phyloP scores from a whole-genome alignment of 2,329 filamentous ascomycete genomes.

The Geosmithia morbida region DNA sequence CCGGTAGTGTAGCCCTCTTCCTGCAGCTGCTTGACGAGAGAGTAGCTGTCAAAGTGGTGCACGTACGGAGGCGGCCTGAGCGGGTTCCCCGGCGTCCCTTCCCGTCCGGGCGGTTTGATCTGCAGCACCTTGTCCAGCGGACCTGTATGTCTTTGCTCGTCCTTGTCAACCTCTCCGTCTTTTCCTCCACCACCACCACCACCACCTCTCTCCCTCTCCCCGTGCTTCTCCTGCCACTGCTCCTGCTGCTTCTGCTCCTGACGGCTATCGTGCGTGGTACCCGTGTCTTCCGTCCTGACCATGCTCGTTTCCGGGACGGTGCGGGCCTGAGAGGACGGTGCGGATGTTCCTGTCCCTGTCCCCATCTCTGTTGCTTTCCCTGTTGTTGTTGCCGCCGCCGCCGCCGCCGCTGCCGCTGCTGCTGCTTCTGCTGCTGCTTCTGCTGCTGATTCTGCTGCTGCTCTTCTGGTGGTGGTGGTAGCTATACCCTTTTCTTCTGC shows the following conservation, averaged over 20 bases:
- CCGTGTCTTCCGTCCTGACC: conserved; percentile 1
- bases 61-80: conserved; percentile 69
- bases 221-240: not conserved
- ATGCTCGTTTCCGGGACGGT: not conserved
- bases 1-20: conserved; percentile 56
- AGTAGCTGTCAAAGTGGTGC: conserved; percentile 94
- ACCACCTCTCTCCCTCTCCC: not conserved
- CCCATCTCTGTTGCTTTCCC: not conserved
- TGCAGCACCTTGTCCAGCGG: conserved; percentile 36
- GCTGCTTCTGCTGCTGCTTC: conserved; percentile 3
- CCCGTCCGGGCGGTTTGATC: conserved; percentile 22
- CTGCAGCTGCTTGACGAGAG: conserved; percentile 67
- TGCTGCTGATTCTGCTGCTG: not conserved
- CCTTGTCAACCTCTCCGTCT: conserved; percentile 11
- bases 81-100: conserved; percentile 38
- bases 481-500: not conserved
- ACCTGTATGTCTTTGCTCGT: conserved; percentile 17
- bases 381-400: not conserved
- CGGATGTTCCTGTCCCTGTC: not conserved
- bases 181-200: too few relatives aligned
- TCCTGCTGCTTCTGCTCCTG: conserved; percentile 3
- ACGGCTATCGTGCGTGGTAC: conserved; percentile 1
- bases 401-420: not conserved
- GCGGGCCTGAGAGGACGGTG: too few relatives aligned
- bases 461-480: not conserved